Evolutionary conservation across 805 yeast genomes (phyloP), one percentile per base, ranked within the genome.

Genomic region (Candida coleopterorum): DNA sequence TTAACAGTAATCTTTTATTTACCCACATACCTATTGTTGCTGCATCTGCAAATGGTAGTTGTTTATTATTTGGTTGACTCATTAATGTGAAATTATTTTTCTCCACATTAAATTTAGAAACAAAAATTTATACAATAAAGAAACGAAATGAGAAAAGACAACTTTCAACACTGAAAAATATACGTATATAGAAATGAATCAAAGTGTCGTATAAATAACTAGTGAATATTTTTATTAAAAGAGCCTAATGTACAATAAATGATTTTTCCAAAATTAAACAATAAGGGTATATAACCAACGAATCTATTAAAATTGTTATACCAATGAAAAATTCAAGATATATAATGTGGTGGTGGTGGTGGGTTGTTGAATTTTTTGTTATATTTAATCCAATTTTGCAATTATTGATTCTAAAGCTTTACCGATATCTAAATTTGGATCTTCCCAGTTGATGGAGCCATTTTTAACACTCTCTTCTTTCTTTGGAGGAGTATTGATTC

Each of bases 401-500:
- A 83, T 73, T 50, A 82, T 78, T 34, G 77, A 70, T 56, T 81
- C 72, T 52, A 83, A 75, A 33, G 77, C 83, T 46, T 70, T 67
- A 37, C 77, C 96, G 52, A 84, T 75, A 61, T 89, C 97, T 62
- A 87, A 75, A 68, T 88, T 83, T 48, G 95, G 93, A 65, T 88
- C 95, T 54, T 86, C 90, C 59, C 88, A 72, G 67, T 89, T 75
- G 48, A 81, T 60, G 37, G 76, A 74, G 36, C 73, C 69, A 30
- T 64, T 49, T n/a, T 71, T 62, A 33, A 68, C 50, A 21, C 64
- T 51, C n/a, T 56, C 46, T 32, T 58, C 46, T 16, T 59, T 55
- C 24, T 56, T 62, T 40, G 70, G 70, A 25, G 59, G 61, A 36
- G 60, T 60, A 50, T 68, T 56, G 54, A 78, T 65, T 63, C 77